These are phyloP conservation scores for Capillidium rhysosporum DNA, from an alignment of 371 early-diverging fungal genomes.

Conservation along the genomic window DNA sequence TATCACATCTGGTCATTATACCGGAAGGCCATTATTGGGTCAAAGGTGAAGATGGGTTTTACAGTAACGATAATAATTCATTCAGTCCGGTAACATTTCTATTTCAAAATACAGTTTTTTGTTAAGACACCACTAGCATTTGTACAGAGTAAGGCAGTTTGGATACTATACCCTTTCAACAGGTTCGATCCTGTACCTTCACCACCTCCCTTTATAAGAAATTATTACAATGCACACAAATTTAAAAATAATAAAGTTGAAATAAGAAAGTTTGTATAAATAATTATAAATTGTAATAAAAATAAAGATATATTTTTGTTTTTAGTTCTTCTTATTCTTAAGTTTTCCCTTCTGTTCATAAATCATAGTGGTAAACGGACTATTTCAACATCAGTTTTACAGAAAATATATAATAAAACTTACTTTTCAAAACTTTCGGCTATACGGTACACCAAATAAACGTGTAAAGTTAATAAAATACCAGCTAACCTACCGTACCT, in stretches of 20 bases:
- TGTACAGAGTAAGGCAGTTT: not conserved
- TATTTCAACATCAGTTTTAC: slow-evolving; percentile 8
- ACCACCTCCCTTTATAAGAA: no score
- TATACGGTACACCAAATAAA: slow-evolving; percentile 46
- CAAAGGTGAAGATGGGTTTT: slow-evolving; percentile 74
- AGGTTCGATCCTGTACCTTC: slow-evolving; percentile 4
- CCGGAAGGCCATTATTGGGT: slow-evolving; percentile 85
- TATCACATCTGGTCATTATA: slow-evolving; percentile 13
- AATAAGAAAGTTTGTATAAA: no score
- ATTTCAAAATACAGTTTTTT: not conserved
- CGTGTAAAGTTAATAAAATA: slow-evolving; percentile 38
- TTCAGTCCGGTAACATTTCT: slow-evolving; percentile 53
- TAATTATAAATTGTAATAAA: no score
- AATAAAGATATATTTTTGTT: no score
- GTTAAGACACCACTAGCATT: not conserved
- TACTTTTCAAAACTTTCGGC: slow-evolving; percentile 66
- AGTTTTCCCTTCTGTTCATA: slow-evolving; percentile 39
- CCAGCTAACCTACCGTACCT: slow-evolving; percentile 47
- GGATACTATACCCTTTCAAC: not conserved
- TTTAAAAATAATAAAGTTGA: no score
- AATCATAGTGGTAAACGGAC: slow-evolving; percentile 59
- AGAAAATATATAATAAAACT: slow-evolving; percentile 8
- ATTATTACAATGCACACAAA: no score
- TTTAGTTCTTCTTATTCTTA: slow-evolving; percentile 5
- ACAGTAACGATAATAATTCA: slow-evolving; percentile 63